Conservation (phyloP, 2,329 filamentous ascomycete species). For the Aspergillus jensenii region DNA sequence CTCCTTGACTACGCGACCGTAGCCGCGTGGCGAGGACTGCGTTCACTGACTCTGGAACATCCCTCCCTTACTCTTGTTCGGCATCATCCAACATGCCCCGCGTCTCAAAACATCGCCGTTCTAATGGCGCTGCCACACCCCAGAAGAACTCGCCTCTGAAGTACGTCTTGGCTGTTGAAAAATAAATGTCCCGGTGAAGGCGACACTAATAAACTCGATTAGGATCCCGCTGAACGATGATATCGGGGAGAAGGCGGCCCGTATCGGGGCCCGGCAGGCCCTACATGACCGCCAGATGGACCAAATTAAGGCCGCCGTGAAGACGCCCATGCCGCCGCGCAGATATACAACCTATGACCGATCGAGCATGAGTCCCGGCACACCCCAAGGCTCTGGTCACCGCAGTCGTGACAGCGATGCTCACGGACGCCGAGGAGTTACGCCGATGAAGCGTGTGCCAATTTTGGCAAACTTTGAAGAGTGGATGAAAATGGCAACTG, state of each 20-base stretch:
- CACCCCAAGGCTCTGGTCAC: constrained; percentile 44
- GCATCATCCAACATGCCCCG: constrained; percentile 52
- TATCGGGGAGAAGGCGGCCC: constrained; percentile 82
- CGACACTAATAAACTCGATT: constrained; percentile 17
- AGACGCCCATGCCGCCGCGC: constrained; percentile 43
- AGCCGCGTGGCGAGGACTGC: not conserved
- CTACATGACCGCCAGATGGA: constrained; percentile 89
- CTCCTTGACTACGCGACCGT: not conserved
- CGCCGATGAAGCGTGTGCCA: constrained; percentile 93
- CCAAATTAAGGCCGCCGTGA: constrained; percentile 76
- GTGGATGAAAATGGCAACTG: constrained; percentile 99
- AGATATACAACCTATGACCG: constrained; percentile 38
- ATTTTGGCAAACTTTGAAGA: constrained; percentile 98
- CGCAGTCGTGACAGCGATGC: constrained; percentile 49
- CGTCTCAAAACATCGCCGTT: constrained; percentile 48
- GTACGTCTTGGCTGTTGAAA: constrained; percentile 30
- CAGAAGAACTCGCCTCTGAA: constrained; percentile 54
- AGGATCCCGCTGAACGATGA: constrained; percentile 98
- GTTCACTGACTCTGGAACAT: constrained; percentile 10
- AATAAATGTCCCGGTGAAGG: not conserved
- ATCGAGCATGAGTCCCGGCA: constrained; percentile 49
- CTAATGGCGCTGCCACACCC: constrained; percentile 50
- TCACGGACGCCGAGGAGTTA: constrained; percentile 70
- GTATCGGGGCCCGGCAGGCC: constrained; percentile 82
- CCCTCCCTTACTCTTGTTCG: constrained; percentile 23